These are phyloP conservation scores for Talaromyces sp. DNA, from an alignment of 2,329 filamentous ascomycete species.

Conservation along the genomic window DNA sequence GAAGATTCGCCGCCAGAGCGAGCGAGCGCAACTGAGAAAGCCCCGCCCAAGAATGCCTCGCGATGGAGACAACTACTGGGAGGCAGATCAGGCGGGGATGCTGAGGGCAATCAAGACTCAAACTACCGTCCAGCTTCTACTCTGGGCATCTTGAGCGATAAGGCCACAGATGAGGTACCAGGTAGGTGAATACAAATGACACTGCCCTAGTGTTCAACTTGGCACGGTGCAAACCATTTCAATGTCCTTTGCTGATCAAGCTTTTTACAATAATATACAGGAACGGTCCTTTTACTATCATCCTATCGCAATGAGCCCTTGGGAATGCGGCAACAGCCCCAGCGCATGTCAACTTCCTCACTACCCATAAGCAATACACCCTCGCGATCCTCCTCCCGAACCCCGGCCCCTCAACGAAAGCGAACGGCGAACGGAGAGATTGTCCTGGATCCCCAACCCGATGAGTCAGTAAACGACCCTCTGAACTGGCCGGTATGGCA, in stretches of 20 bases:
- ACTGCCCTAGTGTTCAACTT: background rate
- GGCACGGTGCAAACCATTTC: no score
- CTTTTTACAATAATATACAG: conserved; percentile 36
- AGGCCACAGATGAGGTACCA: conserved; percentile 80
- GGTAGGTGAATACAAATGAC: conserved; percentile 55
- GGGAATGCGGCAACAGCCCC: conserved; percentile 65
- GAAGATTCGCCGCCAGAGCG: background rate
- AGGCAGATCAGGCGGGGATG: background rate
- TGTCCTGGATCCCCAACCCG: conserved; percentile 87
- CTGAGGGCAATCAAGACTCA: background rate
- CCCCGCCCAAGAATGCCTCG: background rate
- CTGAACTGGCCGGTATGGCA: conserved; percentile 88
- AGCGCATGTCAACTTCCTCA: conserved; percentile 59
- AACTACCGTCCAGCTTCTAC: conserved; percentile 53
- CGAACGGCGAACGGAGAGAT: conserved; percentile 79
- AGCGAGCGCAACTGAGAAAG: background rate
- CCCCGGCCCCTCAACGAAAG: conserved; percentile 59
- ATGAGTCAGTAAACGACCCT: conserved; percentile 87
- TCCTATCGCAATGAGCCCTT: conserved; percentile 65
- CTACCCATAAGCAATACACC: conserved; percentile 49
- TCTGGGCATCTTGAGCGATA: conserved; percentile 82
- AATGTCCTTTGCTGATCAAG: background rate
- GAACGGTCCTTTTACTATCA: conserved; percentile 64
- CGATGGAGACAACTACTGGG: conserved; percentile 1
- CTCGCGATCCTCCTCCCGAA: conserved; percentile 43